Evolutionary conservation across 306 rosid genomes (phyloP), one percentile per base, ranked within the genome.

Genomic region (Malus asiatica): DNA sequence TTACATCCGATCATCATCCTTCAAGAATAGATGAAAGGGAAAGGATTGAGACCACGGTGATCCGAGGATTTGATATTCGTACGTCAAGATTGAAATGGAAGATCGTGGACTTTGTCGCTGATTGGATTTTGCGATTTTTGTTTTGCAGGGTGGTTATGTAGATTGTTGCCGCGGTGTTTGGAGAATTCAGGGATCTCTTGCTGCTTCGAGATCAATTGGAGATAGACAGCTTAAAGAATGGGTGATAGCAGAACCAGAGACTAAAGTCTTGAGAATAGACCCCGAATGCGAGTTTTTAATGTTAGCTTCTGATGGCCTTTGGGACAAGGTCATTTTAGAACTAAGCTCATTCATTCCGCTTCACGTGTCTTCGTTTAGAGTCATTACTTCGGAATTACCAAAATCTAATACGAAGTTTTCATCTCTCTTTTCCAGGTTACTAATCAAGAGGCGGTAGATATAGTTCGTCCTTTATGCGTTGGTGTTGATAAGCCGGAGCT

Each of bases 161-260:
- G 91, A 87, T 61, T 75, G 23, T 40, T 76, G 86, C 74, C 78
- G 45, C 2, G 77, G 87, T 11, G 87, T 69, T 52, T 87, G 91
- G 91, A 79, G 91, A 81, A 74, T 87, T 40, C 87, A 87, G 58
- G 89, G 89, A 3, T 80, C 91, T 45, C 87, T 85, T 11, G 91
- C 89, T 19, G 89, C 85, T 57, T 85, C 91, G 16, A 71, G 91
- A 80, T 87, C 84, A 44, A 76, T 87, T 6, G 89, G 91, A 65
- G 88, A 87, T 61, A 20, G 59, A 23, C 79, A 83, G 60, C 82
- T 87, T 20, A 87, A 87, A 66, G 77, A 84, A 72, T 87, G 85
- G 87, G 83, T 87, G n/a, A 83, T 81, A 44, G 84, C 89, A 18
- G 89, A 83, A 71, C 91, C 89, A 3, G 91, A 87, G 84, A 83